Base-by-base conservation (phyloP, 768 basidiomycete species). In the Russula earlei region DNA sequence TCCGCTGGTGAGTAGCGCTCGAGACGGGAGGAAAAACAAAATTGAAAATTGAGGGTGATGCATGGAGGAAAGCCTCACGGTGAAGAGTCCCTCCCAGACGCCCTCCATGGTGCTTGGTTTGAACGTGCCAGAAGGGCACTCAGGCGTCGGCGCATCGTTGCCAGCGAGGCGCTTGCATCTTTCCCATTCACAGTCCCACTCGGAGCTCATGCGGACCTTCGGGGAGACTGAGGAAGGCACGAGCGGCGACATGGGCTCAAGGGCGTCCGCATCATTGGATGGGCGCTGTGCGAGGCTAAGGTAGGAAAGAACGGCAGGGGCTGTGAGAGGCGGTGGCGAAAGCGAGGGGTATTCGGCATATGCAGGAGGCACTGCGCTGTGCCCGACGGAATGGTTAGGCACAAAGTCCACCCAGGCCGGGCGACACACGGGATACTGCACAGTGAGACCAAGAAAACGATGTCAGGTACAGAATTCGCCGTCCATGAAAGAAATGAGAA, bases 71-170 rank as follows among this genome's bases (percentile, higher is more conserved):
- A n/a, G 33, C 5, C 81, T 58, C 63, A 87, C 87, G 17, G 80
- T 84, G 64, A 91, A 90, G 34, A 81, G 67, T 2, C 87, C 87
- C 67, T 91, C 88, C 87, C 87, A 91, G 14, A 82, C 70, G 6
- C 87, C 88, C 58, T 88, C 84, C 34, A 87, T 68, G 55, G 83
- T 86, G 46, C 87, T 85, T 4, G 82, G 79, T 27, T 68, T 71
- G 63, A 84, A 86, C 17, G 77, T 74, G 12, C 73, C 71, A 5
- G 75, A 71, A 22, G 77, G 63, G 10, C 67, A 52, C n/a, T 64
- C 67, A 50, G 65, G 64, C 29, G 67, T 67, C 44, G 72, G 66
- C 5, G 38, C 70, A 71, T 7, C 74, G 59, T 27, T 42, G 1
- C 60, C 54, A 25, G 58, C 55, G 17, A 62, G 60, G 25, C 54